These are phyloP conservation scores for Colletotrichum australisinense DNA, from an alignment of 2,329 filamentous ascomycete genomes.

Conservation along the genomic window DNA sequence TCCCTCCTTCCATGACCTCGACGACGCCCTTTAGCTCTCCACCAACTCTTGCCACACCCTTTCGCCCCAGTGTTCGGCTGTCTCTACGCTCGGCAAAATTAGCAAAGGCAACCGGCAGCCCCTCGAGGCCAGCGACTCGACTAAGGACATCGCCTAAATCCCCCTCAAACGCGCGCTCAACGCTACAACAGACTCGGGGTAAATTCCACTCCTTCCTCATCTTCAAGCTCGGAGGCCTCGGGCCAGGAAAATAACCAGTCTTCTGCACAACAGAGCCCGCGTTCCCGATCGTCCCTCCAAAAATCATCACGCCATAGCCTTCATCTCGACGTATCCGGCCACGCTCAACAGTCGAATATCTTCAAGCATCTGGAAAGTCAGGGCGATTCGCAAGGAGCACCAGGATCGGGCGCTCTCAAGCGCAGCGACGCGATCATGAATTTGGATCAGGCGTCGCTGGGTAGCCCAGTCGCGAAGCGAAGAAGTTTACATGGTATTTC, in stretches of 20 bases:
- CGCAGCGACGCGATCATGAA: slow-evolving; percentile 92
- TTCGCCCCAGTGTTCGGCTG: slow-evolving; percentile 74
- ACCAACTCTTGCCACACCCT: slow-evolving; percentile 69
- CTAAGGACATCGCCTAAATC: slow-evolving; percentile 81
- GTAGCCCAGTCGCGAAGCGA: slow-evolving; percentile 91
- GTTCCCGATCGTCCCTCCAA: slow-evolving; percentile 57
- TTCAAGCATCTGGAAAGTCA: slow-evolving; percentile 63
- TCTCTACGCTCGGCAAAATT: slow-evolving; percentile 73
- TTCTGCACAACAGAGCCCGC: slow-evolving; percentile 52
- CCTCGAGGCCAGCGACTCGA: slow-evolving; percentile 68
- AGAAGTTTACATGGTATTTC: slow-evolving; percentile 85
- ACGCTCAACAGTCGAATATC: slow-evolving; percentile 59
- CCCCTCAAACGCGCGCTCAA: slow-evolving; percentile 81
- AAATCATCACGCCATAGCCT: slow-evolving; percentile 65
- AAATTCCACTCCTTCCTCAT: slow-evolving; percentile 64
- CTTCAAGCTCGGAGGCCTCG: slow-evolving; percentile 53
- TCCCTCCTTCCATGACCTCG: slow-evolving; percentile 42
- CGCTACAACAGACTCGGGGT: slow-evolving; percentile 72
- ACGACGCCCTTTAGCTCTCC: slow-evolving; percentile 45
- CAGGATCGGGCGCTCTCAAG: slow-evolving; percentile 84
- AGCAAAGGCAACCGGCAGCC: slow-evolving; percentile 63
- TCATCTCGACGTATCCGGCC: slow-evolving; percentile 67
- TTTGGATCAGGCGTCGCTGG: slow-evolving; percentile 79
- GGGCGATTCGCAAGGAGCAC: slow-evolving; percentile 56
- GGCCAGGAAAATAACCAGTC: slow-evolving; percentile 57